Evolutionary conservation across 441 rosid species (phyloP).

Genomic region (Brassica hybrid): DNA sequence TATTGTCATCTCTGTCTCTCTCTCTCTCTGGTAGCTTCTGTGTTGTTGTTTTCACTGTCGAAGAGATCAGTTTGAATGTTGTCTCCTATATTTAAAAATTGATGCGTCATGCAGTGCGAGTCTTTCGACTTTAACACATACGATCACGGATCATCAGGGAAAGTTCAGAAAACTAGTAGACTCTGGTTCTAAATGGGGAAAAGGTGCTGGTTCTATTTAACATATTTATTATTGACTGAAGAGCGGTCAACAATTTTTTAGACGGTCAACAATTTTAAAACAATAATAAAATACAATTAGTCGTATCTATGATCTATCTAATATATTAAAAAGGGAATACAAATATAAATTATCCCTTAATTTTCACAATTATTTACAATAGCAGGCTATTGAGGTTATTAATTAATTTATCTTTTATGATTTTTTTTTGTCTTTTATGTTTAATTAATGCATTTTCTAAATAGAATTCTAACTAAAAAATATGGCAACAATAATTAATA

Average conservation of each 20-base stretch:
- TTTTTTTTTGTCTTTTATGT: too few species aligned
- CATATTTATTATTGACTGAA: background rate
- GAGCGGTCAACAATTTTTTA: too few species aligned
- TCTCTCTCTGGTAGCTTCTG: background rate
- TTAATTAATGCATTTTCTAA: too few species aligned
- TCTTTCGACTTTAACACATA: background rate
- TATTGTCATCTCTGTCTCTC: background rate
- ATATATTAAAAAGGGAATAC: too few species aligned
- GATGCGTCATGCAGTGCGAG: background rate
- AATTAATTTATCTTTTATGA: too few species aligned
- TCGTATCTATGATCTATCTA: background rate
- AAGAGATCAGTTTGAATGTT: background rate
- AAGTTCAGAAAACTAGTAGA: background rate
- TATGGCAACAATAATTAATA: too few species aligned
- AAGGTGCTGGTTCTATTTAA: constrained; percentile 2
- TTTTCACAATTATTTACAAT: background rate
- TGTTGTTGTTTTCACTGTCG: background rate
- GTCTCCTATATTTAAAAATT: too few species aligned
- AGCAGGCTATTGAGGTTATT: too few species aligned
- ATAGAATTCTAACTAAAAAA: too few species aligned
- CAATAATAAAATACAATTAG: background rate
- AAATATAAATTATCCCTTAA: too few species aligned
- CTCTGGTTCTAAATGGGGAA: background rate
- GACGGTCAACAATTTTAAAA: constrained; percentile 7
- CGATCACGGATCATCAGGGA: background rate